A percentile compares a stretch with the other conserved stretches of the same genome.
These are phyloP conservation scores for Verticillium albo-atrum DNA, from an alignment of 2,329 filamentous ascomycete species.

Conservation along the genomic window DNA sequence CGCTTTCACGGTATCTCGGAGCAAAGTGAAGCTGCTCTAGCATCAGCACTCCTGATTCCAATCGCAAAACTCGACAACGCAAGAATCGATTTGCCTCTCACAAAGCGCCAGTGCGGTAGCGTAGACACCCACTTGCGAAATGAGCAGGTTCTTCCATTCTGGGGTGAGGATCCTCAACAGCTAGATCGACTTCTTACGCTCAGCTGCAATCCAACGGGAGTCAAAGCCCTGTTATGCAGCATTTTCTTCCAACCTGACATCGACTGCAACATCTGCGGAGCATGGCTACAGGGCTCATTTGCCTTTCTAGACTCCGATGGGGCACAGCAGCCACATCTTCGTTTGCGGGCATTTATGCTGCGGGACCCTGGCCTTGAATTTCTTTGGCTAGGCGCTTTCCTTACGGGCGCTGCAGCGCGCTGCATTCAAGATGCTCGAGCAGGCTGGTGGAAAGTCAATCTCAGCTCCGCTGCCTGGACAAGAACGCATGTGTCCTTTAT, in stretches of 20 bases:
- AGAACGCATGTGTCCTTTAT: conserved; percentile 2
- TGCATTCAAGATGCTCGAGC: neutral
- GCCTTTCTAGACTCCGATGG: conserved; percentile 7
- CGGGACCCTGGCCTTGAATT: conserved; percentile 13
- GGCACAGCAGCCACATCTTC: conserved; percentile 4
- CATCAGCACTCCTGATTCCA: conserved; percentile 21
- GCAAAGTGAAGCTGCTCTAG: conserved; percentile 20
- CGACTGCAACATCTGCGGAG: conserved; percentile 13
- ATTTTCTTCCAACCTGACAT: conserved; percentile 15
- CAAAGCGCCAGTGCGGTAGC: neutral
- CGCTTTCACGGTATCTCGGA: conserved; percentile 17
- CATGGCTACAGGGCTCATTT: conserved; percentile 15
- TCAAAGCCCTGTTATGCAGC: conserved; percentile 13
- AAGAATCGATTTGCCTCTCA: conserved; percentile 5
- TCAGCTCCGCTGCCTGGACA: conserved; percentile 2
- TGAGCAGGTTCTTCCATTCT: neutral
- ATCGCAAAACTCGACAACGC: conserved; percentile 16
- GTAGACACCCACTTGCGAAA: neutral
- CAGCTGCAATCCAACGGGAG: conserved; percentile 12
- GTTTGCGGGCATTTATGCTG: conserved; percentile 9
- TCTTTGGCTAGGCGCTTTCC: conserved; percentile 15
- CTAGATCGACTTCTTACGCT: conserved; percentile 16
- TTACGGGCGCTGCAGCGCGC: conserved; percentile 7
- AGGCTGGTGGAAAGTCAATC: conserved; percentile 2
- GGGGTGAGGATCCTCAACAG: neutral